Conservation (phyloP, 805 yeast genomes). For the Metschnikowia cerradonensis region DNA sequence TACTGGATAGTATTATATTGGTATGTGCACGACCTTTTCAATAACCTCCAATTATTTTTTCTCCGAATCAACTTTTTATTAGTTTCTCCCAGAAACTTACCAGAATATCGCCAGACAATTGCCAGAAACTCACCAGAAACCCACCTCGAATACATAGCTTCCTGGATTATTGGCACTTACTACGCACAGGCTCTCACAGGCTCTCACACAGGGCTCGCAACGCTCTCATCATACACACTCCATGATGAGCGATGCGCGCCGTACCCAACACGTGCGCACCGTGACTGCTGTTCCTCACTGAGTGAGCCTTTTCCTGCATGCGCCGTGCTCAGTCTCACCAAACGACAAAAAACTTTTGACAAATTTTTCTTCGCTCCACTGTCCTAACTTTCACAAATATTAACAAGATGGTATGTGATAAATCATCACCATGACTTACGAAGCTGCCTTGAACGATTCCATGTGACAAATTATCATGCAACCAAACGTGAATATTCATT, state of each 20-base stretch:
- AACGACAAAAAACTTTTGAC: constrained; percentile 17
- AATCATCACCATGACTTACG: background rate
- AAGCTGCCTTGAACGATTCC: background rate
- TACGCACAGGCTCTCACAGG: too few species aligned
- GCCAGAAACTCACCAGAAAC: too few species aligned
- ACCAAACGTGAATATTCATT: background rate
- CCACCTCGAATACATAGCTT: too few species aligned
- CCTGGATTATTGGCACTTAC: too few species aligned
- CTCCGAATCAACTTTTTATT: too few species aligned
- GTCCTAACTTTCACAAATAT: constrained; percentile 19
- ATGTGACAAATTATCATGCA: background rate
- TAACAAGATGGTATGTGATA: constrained; percentile 22
- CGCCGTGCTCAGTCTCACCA: constrained; percentile 13
- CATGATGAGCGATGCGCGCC: background rate
- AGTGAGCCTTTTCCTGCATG: constrained; percentile 16
- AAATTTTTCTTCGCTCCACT: constrained; percentile 17
- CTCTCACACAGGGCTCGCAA: too few species aligned
- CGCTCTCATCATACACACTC: background rate
- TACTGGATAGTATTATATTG: background rate
- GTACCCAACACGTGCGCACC: constrained; percentile 12
- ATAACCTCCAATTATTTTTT: background rate
- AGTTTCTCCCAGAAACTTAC: too few species aligned
- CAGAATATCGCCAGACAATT: too few species aligned
- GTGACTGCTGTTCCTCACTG: constrained; percentile 17
- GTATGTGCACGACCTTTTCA: background rate